Base-by-base conservation (phyloP, 352 stramenopile species). In the Globisporangium emineosum region DNA sequence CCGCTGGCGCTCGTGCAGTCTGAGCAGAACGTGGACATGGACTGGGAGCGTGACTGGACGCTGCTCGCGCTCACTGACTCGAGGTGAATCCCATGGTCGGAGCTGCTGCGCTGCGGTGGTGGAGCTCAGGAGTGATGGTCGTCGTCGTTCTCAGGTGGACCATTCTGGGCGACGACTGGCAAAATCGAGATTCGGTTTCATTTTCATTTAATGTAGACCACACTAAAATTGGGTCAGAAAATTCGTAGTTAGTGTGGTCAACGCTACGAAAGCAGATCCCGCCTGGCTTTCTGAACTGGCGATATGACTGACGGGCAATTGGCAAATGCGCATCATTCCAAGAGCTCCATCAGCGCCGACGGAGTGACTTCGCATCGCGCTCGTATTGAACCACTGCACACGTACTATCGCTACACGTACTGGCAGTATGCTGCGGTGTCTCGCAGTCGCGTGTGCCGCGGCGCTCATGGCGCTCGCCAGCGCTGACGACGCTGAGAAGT, bases 1-100 rank as follows among this genome's bases (percentile, higher is more conserved):
- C n/a, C 55, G 17, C 40, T 13, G 19, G 55, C 55, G 13, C 55
- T 60, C 35, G 35, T 52, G 23, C 13, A 51, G 13, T 52, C 55
- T 2, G 6, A 32, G 9, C 15, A 37, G 15, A 17, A 60, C 3
- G 54, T 23, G 0, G 32, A 15, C 10, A 21, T 60, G 33, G 35
- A 37, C 23, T 60, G 53, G n/a, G n/a, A 47, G 40, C 7, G n/a
- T 10, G 9, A 59, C 53, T 59, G 55, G 23, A 17, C 4, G 29
- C 29, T 60, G 55, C 55, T 60, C 4, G 15, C 55, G 9, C 13
- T 27, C 2, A 40, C 23, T 19, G 55, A 60, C 10, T 60, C 23
- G 13, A 51, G 21, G 19, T 15, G 19, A 13, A 19, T 60, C 12
- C 15, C 23, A 4, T 52, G 55, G 55, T 60, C 35, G 2, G 35